Percentiles rank a stretch among this genome's conserved stretches.
phyloP scores from a whole-genome alignment of 192 early-diverging fungal species.

The Dissophora ornata region DNA sequence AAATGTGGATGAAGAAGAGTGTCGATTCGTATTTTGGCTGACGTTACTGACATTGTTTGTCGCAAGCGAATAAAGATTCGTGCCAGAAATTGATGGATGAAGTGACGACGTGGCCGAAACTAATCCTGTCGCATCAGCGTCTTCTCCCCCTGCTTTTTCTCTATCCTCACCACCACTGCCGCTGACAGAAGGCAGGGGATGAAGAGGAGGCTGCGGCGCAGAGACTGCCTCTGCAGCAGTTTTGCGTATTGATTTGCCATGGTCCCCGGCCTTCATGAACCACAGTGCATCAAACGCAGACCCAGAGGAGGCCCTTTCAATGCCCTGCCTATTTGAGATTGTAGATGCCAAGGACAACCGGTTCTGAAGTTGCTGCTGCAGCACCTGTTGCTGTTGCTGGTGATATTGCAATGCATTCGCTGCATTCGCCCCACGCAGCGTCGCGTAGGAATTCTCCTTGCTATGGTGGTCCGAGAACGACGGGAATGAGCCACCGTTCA shows the following conservation, averaged over 20 bases:
- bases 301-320: slow-evolving; percentile 23
- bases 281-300: slow-evolving; percentile 43
- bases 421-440: slow-evolving; percentile 33
- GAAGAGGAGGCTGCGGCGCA: background rate
- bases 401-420: slow-evolving; percentile 38
- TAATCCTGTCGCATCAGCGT: background rate
- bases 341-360: slow-evolving; percentile 22
- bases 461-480: slow-evolving; percentile 33
- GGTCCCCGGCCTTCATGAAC: slow-evolving; percentile 33
- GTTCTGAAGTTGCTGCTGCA: slow-evolving; percentile 37
- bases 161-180: background rate
- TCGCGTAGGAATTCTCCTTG: slow-evolving; percentile 45
- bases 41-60: background rate
- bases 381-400: slow-evolving; percentile 41
- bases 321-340: background rate
- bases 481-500: slow-evolving; percentile 34
- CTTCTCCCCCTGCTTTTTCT: background rate
- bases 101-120: background rate
- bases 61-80: background rate
- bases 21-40: background rate
- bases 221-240: background rate
- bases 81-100: background rate
- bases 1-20: background rate
- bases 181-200: too few relatives aligned
- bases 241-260: background rate